These are phyloP conservation scores for Exophiala bonariae DNA, from an alignment of 2,329 filamentous ascomycete species.

Conservation along the genomic window DNA sequence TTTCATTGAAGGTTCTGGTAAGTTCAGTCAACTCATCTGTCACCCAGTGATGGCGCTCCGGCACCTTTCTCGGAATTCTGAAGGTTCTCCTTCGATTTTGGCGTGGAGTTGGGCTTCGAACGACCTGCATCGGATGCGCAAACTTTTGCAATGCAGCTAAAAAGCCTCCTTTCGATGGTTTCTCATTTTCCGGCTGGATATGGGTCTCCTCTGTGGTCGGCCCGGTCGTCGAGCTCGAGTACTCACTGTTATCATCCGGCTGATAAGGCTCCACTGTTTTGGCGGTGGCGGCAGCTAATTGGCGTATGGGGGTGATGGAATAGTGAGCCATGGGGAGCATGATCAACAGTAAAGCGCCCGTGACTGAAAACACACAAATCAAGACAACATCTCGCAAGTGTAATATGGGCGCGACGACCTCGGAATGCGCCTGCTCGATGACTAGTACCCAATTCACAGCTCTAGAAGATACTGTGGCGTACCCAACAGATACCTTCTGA, in stretches of 20 bases:
- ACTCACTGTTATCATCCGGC: slow-evolving; percentile 40
- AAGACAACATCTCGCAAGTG: slow-evolving; percentile 77
- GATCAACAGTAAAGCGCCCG: slow-evolving; percentile 69
- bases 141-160: slow-evolving; percentile 20
- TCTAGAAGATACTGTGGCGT: slow-evolving; percentile 65
- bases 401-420: slow-evolving; percentile 74
- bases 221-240: slow-evolving; percentile 30
- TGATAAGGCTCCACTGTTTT: slow-evolving; percentile 65
- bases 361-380: slow-evolving; percentile 80
- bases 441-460: slow-evolving; percentile 81
- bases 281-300: slow-evolving; percentile 72
- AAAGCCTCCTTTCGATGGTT: slow-evolving; percentile 35
- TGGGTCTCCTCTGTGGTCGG: slow-evolving; percentile 48
- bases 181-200: slow-evolving; percentile 43
- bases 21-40: slow-evolving; percentile 84
- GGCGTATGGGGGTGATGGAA: slow-evolving; percentile 75
- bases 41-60: slow-evolving; percentile 70
- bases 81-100: slow-evolving; percentile 49
- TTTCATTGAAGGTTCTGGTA: slow-evolving; percentile 84
- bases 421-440: slow-evolving; percentile 71
- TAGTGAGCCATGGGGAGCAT: slow-evolving; percentile 79
- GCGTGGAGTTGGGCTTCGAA: slow-evolving; percentile 18
- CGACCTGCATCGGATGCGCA: slow-evolving; percentile 12
- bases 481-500: slow-evolving; percentile 73
- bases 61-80: slow-evolving; percentile 82